phyloP scores from a whole-genome alignment of 2,329 filamentous ascomycete species.

The Fusarium sp. region DNA sequence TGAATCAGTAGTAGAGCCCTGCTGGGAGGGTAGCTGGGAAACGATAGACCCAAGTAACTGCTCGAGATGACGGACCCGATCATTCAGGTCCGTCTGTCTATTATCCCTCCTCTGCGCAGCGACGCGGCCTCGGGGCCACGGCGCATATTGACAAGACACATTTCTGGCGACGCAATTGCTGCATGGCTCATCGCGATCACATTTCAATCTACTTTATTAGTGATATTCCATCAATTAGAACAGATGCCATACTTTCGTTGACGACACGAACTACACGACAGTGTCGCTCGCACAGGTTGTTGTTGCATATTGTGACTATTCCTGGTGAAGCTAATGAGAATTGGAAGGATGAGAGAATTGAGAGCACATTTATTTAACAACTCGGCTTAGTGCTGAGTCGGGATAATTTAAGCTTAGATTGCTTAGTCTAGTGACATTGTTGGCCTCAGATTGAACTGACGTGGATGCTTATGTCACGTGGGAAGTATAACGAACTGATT shows the following conservation, averaged over 20 bases:
- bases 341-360: not conserved
- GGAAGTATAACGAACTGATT: not conserved
- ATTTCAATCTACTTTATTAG: conserved; percentile 28
- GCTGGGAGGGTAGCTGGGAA: conserved; percentile 19
- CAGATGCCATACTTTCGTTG: conserved; percentile 14
- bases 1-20: not conserved
- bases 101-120: conserved; percentile 9
- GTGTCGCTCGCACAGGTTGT: conserved; percentile 11
- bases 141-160: conserved; percentile 30
- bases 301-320: not conserved
- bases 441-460: not conserved
- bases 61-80: conserved; percentile 33
- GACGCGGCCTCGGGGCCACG: conserved; percentile 22
- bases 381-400: not conserved
- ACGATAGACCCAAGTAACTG: conserved; percentile 37
- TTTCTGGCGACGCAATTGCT: conserved; percentile 37
- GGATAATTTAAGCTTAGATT: conserved; percentile 27
- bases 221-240: not conserved
- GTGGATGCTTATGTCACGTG: conserved; percentile 23
- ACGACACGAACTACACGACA: conserved; percentile 32
- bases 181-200: conserved; percentile 39
- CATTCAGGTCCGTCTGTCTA: conserved; percentile 26
- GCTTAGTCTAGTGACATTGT: not conserved
- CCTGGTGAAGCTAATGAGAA: no score
- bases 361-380: no score